These are phyloP conservation scores for Neurospora sp. DNA, from an alignment of 2,329 filamentous ascomycete genomes.

Conservation along the genomic window DNA sequence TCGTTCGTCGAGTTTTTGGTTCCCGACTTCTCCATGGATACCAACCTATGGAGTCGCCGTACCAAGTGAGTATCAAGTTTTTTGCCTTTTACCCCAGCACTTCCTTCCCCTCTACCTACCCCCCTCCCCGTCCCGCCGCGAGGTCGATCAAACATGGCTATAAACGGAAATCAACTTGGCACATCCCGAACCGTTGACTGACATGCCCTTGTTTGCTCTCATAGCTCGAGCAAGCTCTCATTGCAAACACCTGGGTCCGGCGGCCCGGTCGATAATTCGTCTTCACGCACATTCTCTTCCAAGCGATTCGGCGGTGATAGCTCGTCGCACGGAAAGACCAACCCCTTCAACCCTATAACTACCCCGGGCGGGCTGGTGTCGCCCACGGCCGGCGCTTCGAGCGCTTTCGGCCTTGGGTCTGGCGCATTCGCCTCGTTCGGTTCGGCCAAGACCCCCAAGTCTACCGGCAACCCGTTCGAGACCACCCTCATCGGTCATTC, in stretches of 20 bases:
- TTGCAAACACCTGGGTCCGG: constrained; percentile 62
- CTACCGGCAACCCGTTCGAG: constrained; percentile 71
- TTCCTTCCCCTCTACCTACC: neutral
- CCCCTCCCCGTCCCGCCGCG: constrained; percentile 4
- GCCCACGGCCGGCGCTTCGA: constrained; percentile 67
- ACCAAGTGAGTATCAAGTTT: constrained; percentile 54
- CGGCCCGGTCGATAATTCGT: constrained; percentile 35
- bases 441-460: constrained; percentile 77
- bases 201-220: constrained; percentile 10
- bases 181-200: constrained; percentile 5
- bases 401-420: constrained; percentile 86
- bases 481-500: constrained; percentile 44
- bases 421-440: constrained; percentile 97
- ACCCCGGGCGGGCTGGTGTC: constrained; percentile 63
- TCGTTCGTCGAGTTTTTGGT: constrained; percentile 13
- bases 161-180: neutral
- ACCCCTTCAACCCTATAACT: constrained; percentile 69
- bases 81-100: neutral
- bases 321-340: constrained; percentile 65
- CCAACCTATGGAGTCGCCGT: constrained; percentile 66
- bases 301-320: constrained; percentile 67
- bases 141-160: constrained; percentile 1
- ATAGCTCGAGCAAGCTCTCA: constrained; percentile 80
- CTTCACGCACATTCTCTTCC: constrained; percentile 44
- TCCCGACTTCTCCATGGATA: constrained; percentile 40